Base-by-base conservation (phyloP, 331 rosid species). In the Stylosanthes scabra region DNA sequence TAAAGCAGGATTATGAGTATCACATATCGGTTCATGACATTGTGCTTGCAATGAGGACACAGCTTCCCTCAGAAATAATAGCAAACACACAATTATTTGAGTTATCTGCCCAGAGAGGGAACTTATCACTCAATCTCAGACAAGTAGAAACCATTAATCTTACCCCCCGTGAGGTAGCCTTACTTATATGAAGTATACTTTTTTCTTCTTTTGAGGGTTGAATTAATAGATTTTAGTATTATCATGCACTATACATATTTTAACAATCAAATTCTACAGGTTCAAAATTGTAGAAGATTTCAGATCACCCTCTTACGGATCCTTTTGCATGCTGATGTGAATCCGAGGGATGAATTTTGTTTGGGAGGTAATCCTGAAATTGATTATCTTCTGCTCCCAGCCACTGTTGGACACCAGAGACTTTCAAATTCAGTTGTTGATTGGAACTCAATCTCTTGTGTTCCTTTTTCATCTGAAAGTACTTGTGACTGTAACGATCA, bases 301-400 rank as follows among this genome's bases (percentile, higher is more conserved):
- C 96, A 91, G 77, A 71, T 57, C 27, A 75, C 80, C 29, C 74
- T 86, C 25, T 78, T 89, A 42, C 37, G 76, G 68, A 49, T 81
- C 66, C 85, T 87, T 57, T 39, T 72, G 34, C 66, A 75, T 63
- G 52, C 47, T 54, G 52, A 81, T 1, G 28, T 66, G 78, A 42
- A 29, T 12, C 25, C 45, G 2, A 73, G 63, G 13, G 81, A 56
- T 59, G 81, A 76, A 20, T 58, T 68, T 55, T 57, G 44, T 75
- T 57, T 64, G 34, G 81, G 80, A 73, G 87, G 71, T 74, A 67
- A 67, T 68, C 59, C 55, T 52, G 83, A 63, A 49, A 63, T 83
- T 27, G 91, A 91, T 77, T 87, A 79, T 79, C 91, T 91, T 68
- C 78, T 91, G 81, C 88, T 91, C 61, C 97, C 93, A 20, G 81